Percentiles rank a stretch among this genome's conserved stretches.
Conservation (phyloP, 148 eudicot genomes). For the Vaccinium macrocarpon region DNA sequence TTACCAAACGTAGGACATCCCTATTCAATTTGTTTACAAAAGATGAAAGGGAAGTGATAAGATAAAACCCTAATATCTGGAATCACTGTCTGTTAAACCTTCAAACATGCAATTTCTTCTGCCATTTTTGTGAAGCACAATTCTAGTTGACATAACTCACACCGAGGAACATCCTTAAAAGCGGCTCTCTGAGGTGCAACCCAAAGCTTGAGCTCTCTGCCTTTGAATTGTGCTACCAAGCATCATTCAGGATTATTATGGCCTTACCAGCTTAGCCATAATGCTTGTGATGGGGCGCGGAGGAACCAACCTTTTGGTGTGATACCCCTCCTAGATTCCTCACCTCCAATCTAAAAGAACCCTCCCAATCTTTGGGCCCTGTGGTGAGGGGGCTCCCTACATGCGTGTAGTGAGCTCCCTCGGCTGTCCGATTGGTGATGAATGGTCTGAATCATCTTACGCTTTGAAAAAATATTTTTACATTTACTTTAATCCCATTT, state of each 20-base stretch:
- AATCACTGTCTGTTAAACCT: not conserved
- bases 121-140: not conserved
- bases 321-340: no score
- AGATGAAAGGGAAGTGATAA: not conserved
- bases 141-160: not conserved
- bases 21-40: not conserved
- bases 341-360: no score
- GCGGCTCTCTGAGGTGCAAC: not conserved
- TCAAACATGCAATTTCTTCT: not conserved
- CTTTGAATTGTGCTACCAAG: not conserved
- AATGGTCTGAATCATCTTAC: no score
- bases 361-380: no score
- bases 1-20: not conserved
- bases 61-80: not conserved
- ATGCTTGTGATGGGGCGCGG: not conserved
- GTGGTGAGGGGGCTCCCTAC: no score
- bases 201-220: no score
- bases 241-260: not conserved
- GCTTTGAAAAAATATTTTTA: no score
- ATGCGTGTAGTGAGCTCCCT: no score
- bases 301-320: not conserved
- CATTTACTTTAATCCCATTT: no score
- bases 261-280: not conserved
- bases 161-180: not conserved
- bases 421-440: no score